Base-by-base conservation (phyloP, 257 asterid genomes). In the Solanum boliviense region DNA sequence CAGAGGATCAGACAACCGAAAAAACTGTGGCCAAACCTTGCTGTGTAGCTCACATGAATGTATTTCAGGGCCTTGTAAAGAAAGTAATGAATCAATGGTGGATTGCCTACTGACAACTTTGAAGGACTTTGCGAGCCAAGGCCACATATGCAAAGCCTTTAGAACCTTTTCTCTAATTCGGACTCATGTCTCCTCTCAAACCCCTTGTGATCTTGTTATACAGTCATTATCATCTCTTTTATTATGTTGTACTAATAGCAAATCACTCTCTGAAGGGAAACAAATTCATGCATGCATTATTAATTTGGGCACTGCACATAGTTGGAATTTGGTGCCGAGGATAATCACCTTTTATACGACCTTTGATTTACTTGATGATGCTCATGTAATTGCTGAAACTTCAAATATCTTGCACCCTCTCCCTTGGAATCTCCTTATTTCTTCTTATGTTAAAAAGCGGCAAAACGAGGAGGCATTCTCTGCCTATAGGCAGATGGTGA, bases 361-460 rank as follows among this genome's bases (percentile, higher is more conserved):
- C 56, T 88, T 92, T 87, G 90, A 46, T 86, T 92, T 87, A 82
- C 92, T 90, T 79, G 91, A 79, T 72, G 91, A 88, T 89, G 98
- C 96, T 72, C 92, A 88, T 88, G 76, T 84, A 48, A 36, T 96
- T 72, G 90, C 91, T 46, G 92, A 88, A 74, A 84, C 85, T 75
- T 92, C 98, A 27, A 86, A 91, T 70, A 86, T 91, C 79, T 84
- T 88, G 87, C 93, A 94, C 79, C 94, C 98, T 71, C 44, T 94
- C 86, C 95, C 95, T 13, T 96, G 99, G 99, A 96, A 95, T 91
- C 85, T 92, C 87, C 92, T 96, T 84, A 94, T 96, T 70, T 94
- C 97, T 15, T 94, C 98, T 0, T 96, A 92, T 68, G 94, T 93
- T 39, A 91, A 39, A 86, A 90, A 79, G 90, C 92, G 94, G 75